Base-by-base conservation (phyloP, 176 grass and related monocot species). In the Phyllostachys edulis region DNA sequence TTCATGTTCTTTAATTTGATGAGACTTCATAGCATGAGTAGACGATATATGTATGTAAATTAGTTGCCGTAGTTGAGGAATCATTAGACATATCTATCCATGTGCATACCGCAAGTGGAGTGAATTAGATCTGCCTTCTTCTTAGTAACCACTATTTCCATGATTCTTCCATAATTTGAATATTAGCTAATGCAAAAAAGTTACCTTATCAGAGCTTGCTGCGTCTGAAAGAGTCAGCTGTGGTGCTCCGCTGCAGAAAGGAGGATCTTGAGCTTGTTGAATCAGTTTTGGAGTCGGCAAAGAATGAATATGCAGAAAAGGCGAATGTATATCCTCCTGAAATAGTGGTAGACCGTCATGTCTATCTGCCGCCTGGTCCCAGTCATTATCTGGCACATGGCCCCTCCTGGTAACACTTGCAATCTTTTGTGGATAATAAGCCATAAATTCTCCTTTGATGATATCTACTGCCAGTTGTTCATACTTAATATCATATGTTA, bases 361-460 rank as follows among this genome's bases (percentile, higher is more conserved):
- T 92, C 47, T 96, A 71, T 89, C 87, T 99, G 40, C 96, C 91
- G 42, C 85, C 93, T 89, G 85, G 85, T 75, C 91, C 89, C 39
- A 87, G 74, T 71, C 76, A 87, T 84, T 83, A 86, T 81, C 63
- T 86, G 63, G 83, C 50, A 46, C 90, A 89, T 65, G 77, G 69
- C 21, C 85, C 55, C 14, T 93, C 73, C 67, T 98, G 91, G 96
- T 98, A 95, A 80, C 65, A 34, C 54, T 82, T 80, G 14, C 67
- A 86, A 65, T 63, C 14, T 73, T 77, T 52, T 40, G 20, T 72
- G 55, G 72, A 73, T 79, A 29, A 65, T 63, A 72, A 57, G 46
- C 13, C 50, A 56, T 34, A 27, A 78, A 6, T 9, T 50, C 55
- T 71, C 67, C 40, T 49, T 49, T 45, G 20, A 63, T 36, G 56